These are phyloP conservation scores for Logfia minima DNA, from an alignment of 129 eudicot species.

Conservation along the genomic window DNA sequence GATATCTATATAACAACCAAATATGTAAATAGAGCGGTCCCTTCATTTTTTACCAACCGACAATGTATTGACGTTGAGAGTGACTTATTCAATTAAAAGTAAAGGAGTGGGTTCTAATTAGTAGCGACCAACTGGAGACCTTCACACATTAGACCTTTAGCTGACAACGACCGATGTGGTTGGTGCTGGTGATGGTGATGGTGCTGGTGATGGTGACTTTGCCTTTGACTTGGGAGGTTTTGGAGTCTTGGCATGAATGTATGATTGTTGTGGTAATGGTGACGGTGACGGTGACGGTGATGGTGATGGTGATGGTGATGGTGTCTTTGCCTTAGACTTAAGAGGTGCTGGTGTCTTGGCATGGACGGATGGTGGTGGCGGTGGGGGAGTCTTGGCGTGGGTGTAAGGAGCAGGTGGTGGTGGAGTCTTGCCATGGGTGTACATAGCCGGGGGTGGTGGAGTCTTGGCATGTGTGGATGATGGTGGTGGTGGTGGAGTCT, in stretches of 20 bases:
- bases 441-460: not conserved
- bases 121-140: not conserved
- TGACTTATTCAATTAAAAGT: not conserved
- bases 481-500: not conserved
- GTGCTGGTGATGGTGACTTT: not conserved
- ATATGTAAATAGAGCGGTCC: not conserved
- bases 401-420: not conserved
- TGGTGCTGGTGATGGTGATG: not conserved
- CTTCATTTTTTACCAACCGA: not conserved
- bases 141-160: not conserved
- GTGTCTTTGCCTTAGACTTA: not conserved
- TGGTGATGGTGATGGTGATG: conserved; percentile 2
- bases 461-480: not conserved
- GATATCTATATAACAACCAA: not conserved
- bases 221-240: not conserved
- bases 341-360: not conserved
- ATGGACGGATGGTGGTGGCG: not conserved
- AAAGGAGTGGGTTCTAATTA: not conserved
- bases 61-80: not conserved
- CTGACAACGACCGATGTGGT: not conserved
- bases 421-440: not conserved
- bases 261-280: not conserved
- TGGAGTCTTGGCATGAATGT: not conserved
- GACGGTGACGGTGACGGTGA: not conserved
- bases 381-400: conserved; percentile 1